Conservation (phyloP, 495 filamentous ascomycete genomes). For the Talaromyces nanjingensis region DNA sequence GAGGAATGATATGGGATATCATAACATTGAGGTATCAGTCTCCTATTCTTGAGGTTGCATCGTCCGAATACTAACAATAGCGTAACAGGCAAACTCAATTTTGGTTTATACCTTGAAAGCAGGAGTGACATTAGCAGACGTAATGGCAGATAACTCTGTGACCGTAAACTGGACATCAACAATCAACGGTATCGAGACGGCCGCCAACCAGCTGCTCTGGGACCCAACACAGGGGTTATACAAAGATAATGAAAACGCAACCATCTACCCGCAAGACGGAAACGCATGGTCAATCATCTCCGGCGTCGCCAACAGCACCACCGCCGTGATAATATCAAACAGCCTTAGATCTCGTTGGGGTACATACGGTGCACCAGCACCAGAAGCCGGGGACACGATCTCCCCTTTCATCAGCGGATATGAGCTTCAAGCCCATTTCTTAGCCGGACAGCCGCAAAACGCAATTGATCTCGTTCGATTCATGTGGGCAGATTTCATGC, state of each 20-base stretch:
- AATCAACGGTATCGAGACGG: constrained; percentile 18
- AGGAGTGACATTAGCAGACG: constrained; percentile 19
- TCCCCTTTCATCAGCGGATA: constrained; percentile 53
- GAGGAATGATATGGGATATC: constrained; percentile 27
- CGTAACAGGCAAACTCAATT: constrained; percentile 27
- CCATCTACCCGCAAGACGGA: constrained; percentile 41
- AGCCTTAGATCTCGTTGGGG: constrained; percentile 44
- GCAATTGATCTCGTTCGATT: constrained; percentile 47
- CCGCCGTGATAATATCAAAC: constrained; percentile 23
- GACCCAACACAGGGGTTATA: constrained; percentile 20
- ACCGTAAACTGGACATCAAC: constrained; percentile 14
- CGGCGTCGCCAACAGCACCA: constrained; percentile 15
- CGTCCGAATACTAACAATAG: not conserved
- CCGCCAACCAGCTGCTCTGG: constrained; percentile 29
- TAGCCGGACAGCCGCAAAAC: constrained; percentile 29
- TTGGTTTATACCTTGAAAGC: constrained; percentile 27
- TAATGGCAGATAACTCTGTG: constrained; percentile 16
- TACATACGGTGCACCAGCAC: constrained; percentile 47
- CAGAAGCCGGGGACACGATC: constrained; percentile 47
- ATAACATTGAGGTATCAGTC: constrained; percentile 10
- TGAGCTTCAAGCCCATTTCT: constrained; percentile 48
- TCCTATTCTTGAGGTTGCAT: too few relatives aligned
- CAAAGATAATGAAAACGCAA: constrained; percentile 29
- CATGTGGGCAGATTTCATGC: constrained; percentile 50
- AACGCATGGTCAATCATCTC: constrained; percentile 38